Evolutionary conservation across 345 rosid species (phyloP).

Genomic region (Diplotaxis tenuifolia): DNA sequence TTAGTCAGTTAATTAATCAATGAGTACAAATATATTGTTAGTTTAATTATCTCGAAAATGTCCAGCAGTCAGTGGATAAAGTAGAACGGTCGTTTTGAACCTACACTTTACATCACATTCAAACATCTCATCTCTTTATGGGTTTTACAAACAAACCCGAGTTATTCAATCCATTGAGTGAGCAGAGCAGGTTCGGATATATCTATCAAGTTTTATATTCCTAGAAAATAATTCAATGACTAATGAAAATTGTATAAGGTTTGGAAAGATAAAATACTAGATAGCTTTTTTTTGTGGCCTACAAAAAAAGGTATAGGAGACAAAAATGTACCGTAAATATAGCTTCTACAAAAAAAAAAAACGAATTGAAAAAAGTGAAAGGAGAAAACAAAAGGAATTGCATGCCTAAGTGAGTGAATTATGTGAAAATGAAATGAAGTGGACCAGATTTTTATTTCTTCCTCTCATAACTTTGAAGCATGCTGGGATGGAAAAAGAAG

Average conservation of each 20-base stretch:
- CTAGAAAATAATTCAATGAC: not conserved
- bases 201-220: not conserved
- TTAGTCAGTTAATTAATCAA: no score
- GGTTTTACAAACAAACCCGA: not conserved
- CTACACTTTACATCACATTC: no score
- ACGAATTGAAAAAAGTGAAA: conserved; percentile 18
- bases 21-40: no score
- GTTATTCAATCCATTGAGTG: not conserved
- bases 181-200: not conserved
- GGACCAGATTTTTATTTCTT: conserved; percentile 30
- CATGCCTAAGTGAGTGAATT: conserved; percentile 38
- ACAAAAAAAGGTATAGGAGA: not conserved
- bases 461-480: conserved; percentile 43
- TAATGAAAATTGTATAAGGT: not conserved
- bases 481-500: conserved; percentile 38
- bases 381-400: conserved; percentile 34
- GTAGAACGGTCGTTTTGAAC: no score
- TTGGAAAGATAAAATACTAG: not conserved
- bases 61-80: no score
- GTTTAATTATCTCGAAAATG: no score
- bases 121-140: no score
- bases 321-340: conserved; percentile 1
- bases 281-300: not conserved
- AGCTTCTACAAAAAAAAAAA: not conserved
- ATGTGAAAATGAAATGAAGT: conserved; percentile 41